Base-by-base conservation (phyloP, 495 filamentous ascomycete species). In the Trypethelium eluteriae region DNA sequence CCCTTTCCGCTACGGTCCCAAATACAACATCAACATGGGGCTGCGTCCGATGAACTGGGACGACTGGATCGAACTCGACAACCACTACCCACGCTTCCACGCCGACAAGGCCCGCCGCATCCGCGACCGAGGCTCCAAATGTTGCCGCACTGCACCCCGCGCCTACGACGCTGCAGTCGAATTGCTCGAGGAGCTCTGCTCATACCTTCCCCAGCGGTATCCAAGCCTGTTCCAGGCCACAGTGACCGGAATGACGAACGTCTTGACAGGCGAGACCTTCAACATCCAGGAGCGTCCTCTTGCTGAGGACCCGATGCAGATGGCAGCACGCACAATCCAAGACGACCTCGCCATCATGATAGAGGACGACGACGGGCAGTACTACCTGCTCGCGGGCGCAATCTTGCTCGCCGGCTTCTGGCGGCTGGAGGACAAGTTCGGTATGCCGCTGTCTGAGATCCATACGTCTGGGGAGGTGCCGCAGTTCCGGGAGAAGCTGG, bases 11-110 rank as follows among this genome's bases (percentile, higher is more conserved):
- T 85, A 93, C 79, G 91, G 91, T 2, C 89, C 89, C 74, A 84
- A 84, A 41, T 88, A 89, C 70, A 85, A 90, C 72, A 82, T 92
- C 65, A 95, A 89, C 2, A 91, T 96, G 89, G 92, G 92, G 2
- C 79, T 96, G 14, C 83, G 90, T 57, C 86, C 81, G 34, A 84
- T 94, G 82, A 82, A 88, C 68, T 90, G 87, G 80, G 85, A 88
- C 70, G 88, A 91, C 46, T 96, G 91, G 91, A 94, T 95, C 69
- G 86, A 95, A 77, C 84, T 96, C 46, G 92, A 96, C 77, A 92
- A 89, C 70, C 85, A 94, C 61, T 96, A 85, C 76, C 80, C 85
- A 2, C 84, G 84, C 63, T 96, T 83, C 77, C 91, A 96, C 76
- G 81, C 83, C 50, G 82, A 86, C 70, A 96, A 95, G 75, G 81